These are phyloP conservation scores for Pyrenochaeta sp. DNA, from an alignment of 2,329 filamentous ascomycete species.

Conservation along the genomic window DNA sequence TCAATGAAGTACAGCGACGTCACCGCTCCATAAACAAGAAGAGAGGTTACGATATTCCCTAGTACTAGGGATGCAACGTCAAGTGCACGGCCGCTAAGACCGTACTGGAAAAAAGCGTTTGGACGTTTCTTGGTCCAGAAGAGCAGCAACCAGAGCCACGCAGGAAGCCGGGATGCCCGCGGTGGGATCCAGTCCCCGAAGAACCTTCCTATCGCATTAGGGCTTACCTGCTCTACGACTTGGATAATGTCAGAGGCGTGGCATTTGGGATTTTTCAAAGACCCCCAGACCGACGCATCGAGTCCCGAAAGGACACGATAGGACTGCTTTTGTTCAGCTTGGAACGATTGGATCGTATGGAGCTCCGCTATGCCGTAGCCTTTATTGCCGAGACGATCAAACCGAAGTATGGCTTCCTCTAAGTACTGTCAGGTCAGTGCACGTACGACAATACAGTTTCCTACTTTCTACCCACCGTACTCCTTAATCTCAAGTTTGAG, in stretches of 20 bases:
- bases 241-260: conserved; percentile 13
- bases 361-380: not conserved
- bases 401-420: conserved; percentile 16
- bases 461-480: conserved; percentile 9
- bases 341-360: conserved; percentile 9
- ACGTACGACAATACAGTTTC: not conserved
- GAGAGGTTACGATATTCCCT: conserved; percentile 3
- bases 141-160: not conserved
- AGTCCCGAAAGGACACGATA: not conserved
- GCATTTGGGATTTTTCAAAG: not conserved
- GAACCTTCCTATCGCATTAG: conserved; percentile 1
- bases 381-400: conserved; percentile 9
- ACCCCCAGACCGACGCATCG: conserved; percentile 10
- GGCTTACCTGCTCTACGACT: conserved; percentile 2
- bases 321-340: not conserved
- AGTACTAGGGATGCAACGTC: not conserved
- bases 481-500: conserved; percentile 12
- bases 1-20: conserved; percentile 3
- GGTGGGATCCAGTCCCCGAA: not conserved
- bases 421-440: not conserved
- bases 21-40: conserved; percentile 8
- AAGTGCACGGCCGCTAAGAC: not conserved
- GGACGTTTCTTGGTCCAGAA: not conserved
- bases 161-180: not conserved
- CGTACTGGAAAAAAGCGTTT: conserved; percentile 1